Evolutionary conservation across 441 rosid genomes (phyloP).

Genomic region (Croton laevigatus): DNA sequence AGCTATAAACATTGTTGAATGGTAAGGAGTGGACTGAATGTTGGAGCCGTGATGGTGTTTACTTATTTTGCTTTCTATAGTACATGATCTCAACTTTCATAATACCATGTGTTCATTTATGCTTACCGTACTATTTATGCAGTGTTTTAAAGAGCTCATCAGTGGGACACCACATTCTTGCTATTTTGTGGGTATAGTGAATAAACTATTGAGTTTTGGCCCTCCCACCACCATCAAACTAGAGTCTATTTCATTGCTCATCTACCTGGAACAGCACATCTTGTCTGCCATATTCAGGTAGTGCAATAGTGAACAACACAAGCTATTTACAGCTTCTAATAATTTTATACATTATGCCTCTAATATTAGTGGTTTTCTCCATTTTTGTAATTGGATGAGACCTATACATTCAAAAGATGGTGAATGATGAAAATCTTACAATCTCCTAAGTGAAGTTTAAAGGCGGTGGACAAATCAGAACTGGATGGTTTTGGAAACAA

Average conservation of each 20-base stretch:
- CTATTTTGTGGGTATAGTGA: not conserved
- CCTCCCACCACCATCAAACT: not conserved
- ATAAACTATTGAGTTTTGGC: not conserved
- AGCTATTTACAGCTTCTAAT: not conserved
- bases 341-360: not conserved
- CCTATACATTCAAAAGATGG: too few relatives aligned
- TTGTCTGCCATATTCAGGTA: not conserved
- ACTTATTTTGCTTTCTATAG: not conserved
- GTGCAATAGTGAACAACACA: not conserved
- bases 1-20: conserved; percentile 1
- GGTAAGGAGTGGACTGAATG: not conserved
- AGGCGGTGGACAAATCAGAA: not conserved
- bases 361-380: not conserved
- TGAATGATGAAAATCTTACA: too few relatives aligned
- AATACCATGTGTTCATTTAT: conserved; percentile 1
- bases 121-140: not conserved
- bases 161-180: not conserved
- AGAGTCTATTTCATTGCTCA: not conserved
- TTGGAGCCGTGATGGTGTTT: not conserved
- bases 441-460: not conserved
- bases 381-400: not conserved
- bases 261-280: conserved; percentile 15
- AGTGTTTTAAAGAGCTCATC: not conserved
- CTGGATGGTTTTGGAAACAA: too few relatives aligned
- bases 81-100: not conserved